These are phyloP conservation scores for Sarocladium brachiariae DNA, from an alignment of 2,329 filamentous ascomycete species.

Conservation along the genomic window DNA sequence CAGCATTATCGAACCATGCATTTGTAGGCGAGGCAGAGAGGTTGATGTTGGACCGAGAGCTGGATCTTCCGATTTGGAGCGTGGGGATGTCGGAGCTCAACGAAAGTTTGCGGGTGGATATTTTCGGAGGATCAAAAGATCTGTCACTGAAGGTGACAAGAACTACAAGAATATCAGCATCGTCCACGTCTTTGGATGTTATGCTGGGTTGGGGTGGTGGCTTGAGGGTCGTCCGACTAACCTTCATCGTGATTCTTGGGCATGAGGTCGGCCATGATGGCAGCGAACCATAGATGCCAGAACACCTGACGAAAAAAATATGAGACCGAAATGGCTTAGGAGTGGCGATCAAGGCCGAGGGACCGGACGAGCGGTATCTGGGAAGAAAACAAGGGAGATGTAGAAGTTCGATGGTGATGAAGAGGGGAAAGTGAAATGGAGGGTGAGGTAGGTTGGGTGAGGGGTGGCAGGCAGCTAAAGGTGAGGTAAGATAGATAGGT, in stretches of 20 bases:
- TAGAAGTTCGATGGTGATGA: background rate
- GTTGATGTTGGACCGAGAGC: background rate
- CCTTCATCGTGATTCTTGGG: constrained; percentile 8
- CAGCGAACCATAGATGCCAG: too few relatives aligned
- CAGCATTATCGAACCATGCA: constrained; percentile 62
- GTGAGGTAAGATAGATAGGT: constrained; percentile 8
- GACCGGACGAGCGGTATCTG: background rate
- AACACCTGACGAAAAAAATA: background rate
- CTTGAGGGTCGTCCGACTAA: background rate
- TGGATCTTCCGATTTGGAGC: background rate
- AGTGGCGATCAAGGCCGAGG: background rate
- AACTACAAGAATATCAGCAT: too few relatives aligned
- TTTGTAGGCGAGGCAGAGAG: constrained; percentile 32
- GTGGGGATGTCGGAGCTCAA: background rate
- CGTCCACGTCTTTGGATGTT: background rate
- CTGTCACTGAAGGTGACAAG: constrained; percentile 3
- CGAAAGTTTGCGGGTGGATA: background rate
- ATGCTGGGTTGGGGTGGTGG: background rate
- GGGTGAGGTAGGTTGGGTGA: background rate
- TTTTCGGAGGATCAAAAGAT: background rate
- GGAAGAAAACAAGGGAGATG: background rate
- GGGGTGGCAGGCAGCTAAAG: constrained; percentile 4
- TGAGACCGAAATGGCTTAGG: background rate
- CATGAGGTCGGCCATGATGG: constrained; percentile 6
- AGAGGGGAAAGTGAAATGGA: background rate